phyloP scores from a whole-genome alignment of 169 alveolate genomes.

The Cryptosporidium bovis region DNA sequence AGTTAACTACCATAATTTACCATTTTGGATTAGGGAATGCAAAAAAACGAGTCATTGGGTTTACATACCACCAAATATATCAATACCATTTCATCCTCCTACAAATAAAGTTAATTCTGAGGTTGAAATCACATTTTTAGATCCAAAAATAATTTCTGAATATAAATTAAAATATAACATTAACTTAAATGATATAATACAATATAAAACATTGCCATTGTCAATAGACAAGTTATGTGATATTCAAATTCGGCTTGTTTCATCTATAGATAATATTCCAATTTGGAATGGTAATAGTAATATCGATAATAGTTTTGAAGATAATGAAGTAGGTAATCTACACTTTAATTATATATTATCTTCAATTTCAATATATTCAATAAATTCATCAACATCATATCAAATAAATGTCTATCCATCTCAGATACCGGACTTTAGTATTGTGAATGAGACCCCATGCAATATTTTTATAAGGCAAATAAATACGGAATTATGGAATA shows the following conservation, averaged over 20 bases:
- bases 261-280: constrained; percentile 15
- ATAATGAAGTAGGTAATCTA: constrained; percentile 8
- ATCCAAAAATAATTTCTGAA: constrained; percentile 37
- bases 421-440: constrained; percentile 45
- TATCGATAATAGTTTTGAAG: background rate
- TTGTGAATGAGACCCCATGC: constrained; percentile 48
- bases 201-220: constrained; percentile 50
- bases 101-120: constrained; percentile 15
- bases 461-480: constrained; percentile 30
- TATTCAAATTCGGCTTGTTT: constrained; percentile 31
- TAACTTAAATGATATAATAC: constrained; percentile 1
- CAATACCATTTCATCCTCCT: constrained; percentile 47
- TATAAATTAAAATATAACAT: constrained; percentile 10
- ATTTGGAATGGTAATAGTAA: background rate
- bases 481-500: constrained; percentile 37
- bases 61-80: constrained; percentile 41
- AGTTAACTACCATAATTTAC: constrained; percentile 39
- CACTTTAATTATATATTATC: constrained; percentile 42
- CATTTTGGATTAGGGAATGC: constrained; percentile 23
- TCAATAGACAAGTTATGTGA: constrained; percentile 42
- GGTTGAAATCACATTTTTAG: constrained; percentile 42
- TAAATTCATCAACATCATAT: constrained; percentile 48
- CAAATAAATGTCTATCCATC: constrained; percentile 56
- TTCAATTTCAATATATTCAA: constrained; percentile 35
- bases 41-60: constrained; percentile 30